Evolutionary conservation across 1,139 yeast species (phyloP), one percentile per base, ranked within the genome.

Genomic region (Lodderomyces elongisporus): DNA sequence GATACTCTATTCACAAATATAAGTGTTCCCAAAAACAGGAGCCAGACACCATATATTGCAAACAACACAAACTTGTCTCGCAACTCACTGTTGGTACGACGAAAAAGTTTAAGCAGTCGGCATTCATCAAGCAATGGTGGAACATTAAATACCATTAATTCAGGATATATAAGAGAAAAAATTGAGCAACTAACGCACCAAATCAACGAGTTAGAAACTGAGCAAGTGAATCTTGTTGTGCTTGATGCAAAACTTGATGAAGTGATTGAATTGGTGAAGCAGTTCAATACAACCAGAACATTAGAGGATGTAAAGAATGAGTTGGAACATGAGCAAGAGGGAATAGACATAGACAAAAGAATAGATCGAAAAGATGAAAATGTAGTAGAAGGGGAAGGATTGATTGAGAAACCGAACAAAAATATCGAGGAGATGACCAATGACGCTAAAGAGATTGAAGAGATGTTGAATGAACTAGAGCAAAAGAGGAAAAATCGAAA

Each of bases 91-190:
- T 31, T 27, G 15, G 25, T 6, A 5, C 17, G 25, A 20, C 12
- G 22, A 25, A 33, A 21, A 24, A n/a, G n/a, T n/a, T 18, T 18
- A 18, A 18, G 22, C n/a, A n/a, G n/a, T n/a, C n/a, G 10, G 7
- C 21, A 10, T 17, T 34, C 3, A 30, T 27, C 4, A 31, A 25
- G 21, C 35, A 29, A 24, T 28, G 32, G 12, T n/a, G n/a, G n/a
- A n/a, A n/a, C n/a, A n/a, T n/a, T n/a, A n/a, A n/a, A n/a, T n/a
- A n/a, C n/a, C n/a, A n/a, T n/a, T n/a, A n/a, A n/a, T n/a, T n/a
- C n/a, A n/a, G n/a, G n/a, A n/a, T n/a, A n/a, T n/a, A 36, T 24
- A 31, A 34, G 29, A 31, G 35, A n/a, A n/a, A 38, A 36, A 25
- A 21, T 37, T 33, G 25, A 25, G 14, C 37, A 32, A 17, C 32